Conservation (phyloP, 805 yeast genomes). For the Yamadazyma sp. region DNA sequence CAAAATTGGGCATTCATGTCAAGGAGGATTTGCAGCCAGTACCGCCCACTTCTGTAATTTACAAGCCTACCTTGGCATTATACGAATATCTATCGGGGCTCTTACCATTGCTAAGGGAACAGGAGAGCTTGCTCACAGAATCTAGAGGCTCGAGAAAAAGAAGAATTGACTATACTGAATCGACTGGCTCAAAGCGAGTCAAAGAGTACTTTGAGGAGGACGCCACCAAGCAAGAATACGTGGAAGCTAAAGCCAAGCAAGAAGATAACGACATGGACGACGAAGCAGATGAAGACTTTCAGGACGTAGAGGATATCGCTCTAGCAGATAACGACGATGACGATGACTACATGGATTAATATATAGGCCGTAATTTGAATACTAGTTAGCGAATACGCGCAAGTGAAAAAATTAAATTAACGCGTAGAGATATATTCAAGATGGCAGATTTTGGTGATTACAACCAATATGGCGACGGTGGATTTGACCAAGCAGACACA, state of each 20-base stretch:
- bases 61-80: constrained; percentile 29
- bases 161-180: constrained; percentile 22
- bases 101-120: constrained; percentile 28
- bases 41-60: constrained; percentile 20
- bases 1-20: constrained; percentile 20
- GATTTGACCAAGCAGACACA: constrained; percentile 17
- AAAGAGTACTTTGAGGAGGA: constrained; percentile 16
- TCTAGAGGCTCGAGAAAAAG: constrained; percentile 21
- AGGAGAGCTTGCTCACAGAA: constrained; percentile 18
- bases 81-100: constrained; percentile 28
- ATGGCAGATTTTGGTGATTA: constrained; percentile 19
- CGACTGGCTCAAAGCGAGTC: constrained; percentile 10
- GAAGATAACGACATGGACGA: constrained; percentile 5
- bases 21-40: constrained; percentile 2
- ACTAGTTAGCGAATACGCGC: neutral
- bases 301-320: constrained; percentile 4
- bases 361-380: too few species aligned
- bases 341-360: constrained; percentile 17
- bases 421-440: constrained; percentile 8
- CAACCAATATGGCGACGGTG: constrained; percentile 20
- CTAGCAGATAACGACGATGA: constrained; percentile 12
- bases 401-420: constrained; percentile 4
- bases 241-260: constrained; percentile 18
- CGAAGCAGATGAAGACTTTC: constrained; percentile 9
- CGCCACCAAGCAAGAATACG: constrained; percentile 19